Evolutionary conservation across 306 rosid species (phyloP), one percentile per base, ranked within the genome.

Genomic region (Mimosa pudica): DNA sequence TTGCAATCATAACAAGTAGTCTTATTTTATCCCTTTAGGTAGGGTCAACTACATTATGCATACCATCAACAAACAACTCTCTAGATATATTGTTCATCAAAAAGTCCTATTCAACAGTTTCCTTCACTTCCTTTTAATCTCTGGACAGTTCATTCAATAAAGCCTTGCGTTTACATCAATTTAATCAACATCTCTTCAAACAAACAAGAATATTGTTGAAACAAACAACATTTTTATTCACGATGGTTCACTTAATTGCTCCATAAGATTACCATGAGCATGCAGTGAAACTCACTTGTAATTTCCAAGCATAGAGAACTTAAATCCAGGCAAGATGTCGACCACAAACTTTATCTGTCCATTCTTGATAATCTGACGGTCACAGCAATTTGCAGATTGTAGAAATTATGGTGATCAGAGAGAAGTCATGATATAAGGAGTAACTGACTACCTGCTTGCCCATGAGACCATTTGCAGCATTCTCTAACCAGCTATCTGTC

Each of bases 401-500:
- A 11, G 30, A 55, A 55, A 10, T 55, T 55, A 55, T 24, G 75
- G 16, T 10, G 33, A 77, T 61, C 57, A 32, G 24, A 38, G 67
- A 42, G 46, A 47, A 10, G 10, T 73, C 71, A 65, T 10, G 32
- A 70, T 41, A 16, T 44, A 46, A 70, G 57, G 8, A 58, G 42
- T 69, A 66, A 49, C 41, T 7, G 36, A 71, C 33, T 81, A 91
- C 98, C 94, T 95, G 98, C 79, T 79, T 86, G 14, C 98, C 98
- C 97, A 89, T 93, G 60, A 92, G 92, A 46, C 98, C 98, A 82
- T 92, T 95, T 66, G 90, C 98, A 41, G 97, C 98, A 83, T 95
- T 92, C 90, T 95, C 98, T 55, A 95, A 52, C 98, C 97, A 94
- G 85, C 97, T 92, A 83, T 92, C 98, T 2, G 98, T 95, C 87